These are phyloP conservation scores for Amaranthus cruentus DNA, from an alignment of 148 eudicot genomes.

Conservation along the genomic window DNA sequence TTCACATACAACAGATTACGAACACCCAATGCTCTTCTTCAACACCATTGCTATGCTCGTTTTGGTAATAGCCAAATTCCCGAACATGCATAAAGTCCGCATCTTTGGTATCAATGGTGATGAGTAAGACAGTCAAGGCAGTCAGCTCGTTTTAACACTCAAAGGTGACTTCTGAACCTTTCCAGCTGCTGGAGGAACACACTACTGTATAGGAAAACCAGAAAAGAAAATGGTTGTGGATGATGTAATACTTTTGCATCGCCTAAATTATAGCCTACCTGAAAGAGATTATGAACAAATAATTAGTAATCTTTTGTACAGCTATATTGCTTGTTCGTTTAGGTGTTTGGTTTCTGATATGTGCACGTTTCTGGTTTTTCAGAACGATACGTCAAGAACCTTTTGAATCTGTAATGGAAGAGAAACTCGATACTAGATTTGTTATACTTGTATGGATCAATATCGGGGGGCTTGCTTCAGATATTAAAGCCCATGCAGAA, in stretches of 20 bases:
- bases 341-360: conserved; percentile 10
- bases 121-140: conserved; percentile 33
- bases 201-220: conserved; percentile 36
- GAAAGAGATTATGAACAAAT: conserved; percentile 18
- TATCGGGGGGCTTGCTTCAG: not conserved
- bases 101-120: conserved; percentile 94
- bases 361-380: conserved; percentile 5
- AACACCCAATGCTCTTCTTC: conserved; percentile 89
- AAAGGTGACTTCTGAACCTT: conserved; percentile 7
- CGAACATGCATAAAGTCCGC: conserved; percentile 94
- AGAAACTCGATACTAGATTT: not conserved
- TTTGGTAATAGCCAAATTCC: conserved; percentile 86
- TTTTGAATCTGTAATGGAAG: conserved; percentile 1
- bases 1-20: conserved; percentile 91
- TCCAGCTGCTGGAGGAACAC: conserved; percentile 23
- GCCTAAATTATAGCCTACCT: conserved; percentile 14
- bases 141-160: not conserved
- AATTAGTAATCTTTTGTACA: conserved; percentile 25
- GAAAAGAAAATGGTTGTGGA: conserved; percentile 13
- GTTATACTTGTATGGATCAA: not conserved
- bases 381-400: conserved; percentile 3
- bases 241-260: conserved; percentile 27
- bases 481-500: not conserved
- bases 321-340: conserved; percentile 9
- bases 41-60: conserved; percentile 74